Evolutionary conservation across 176 grass and related monocot genomes (phyloP), one percentile per base, ranked within the genome.

Genomic region (Triticum monococcum): DNA sequence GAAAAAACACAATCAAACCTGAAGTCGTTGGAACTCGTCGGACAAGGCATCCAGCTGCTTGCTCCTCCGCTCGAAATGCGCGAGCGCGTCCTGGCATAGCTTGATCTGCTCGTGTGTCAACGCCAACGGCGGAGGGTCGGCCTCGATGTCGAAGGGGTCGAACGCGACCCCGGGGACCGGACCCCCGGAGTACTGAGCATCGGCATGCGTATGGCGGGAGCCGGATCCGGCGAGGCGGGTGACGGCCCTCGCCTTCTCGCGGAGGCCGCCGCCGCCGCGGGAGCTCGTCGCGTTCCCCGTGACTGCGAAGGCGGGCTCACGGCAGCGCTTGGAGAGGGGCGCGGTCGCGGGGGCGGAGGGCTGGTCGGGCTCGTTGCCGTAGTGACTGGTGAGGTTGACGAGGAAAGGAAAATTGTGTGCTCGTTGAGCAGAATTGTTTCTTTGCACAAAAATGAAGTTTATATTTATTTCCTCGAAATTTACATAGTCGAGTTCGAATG

Each of bases 31-130:
- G 80, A 90, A 98, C 85, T 94, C 97, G 12, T 69, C 22, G 17
- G 73, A 59, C 65, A 94, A 77, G 2, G 26, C 80, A 26, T 23
- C 28, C n/a, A 14, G 64, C 61, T 73, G 85, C 46, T 69, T 75
- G 64, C 77, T 56, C 90, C 68, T 90, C 64, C 52, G 80, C 75
- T 91, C 87, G 67, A 99, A 96, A 46, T 91, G 69, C 26, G 20
- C 79, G 23, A 96, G 88, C 64, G 92, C 92, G 36, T 94, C 87
- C 1, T 81, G n/a, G 88, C 90, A 96, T 4, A 70, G 23, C 30
- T 31, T 75, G 76, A 91, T 82, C 87, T 96, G 92, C 28, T 96
- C 87, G 23, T n/a, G 80, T 57, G 71, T 85, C n/a, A 93, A 72
- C 37, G 40, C 71, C 62, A 13, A 82, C 60, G 52, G 87, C 3